Base-by-base conservation (phyloP, 2,329 filamentous ascomycete species). In the Pyrenophora seminiperda region DNA sequence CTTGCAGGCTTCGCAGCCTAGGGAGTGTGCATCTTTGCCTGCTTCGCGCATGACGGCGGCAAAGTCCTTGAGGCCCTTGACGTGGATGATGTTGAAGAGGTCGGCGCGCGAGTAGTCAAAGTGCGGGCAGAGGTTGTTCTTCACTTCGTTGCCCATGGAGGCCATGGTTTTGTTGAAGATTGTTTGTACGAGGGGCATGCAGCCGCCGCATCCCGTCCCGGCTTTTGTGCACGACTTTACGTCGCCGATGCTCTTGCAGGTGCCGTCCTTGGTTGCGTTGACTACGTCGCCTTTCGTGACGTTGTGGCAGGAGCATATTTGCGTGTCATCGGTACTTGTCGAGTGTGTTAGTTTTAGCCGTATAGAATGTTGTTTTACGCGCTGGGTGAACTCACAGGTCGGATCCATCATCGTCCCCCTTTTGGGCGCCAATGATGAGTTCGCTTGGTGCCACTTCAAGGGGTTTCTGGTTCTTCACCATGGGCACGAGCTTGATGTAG, bases 301-400 rank as follows among this genome's bases (percentile, higher is more conserved):
- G 68, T 96, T 96, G 77, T 96, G 91, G 63, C 91, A 96, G 1
- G 90, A 94, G 73, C 91, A 96, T 54, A 96, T 88, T 68, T 96
- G 92, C 0, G 89, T 90, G 66, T 94, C 90, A 62, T 94, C 90
- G 41, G 87, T 82, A 24, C 78, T 80, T n/a, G n/a, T n/a, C n/a
- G 41, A 4, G 13, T 27, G 19, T 18, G 27, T 54, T 17, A 54
- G 39, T 18, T 18, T 11, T 11, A 27, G 4, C 9, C 24, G 9
- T 14, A 2, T 44, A 71, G 4, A 3, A 22, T 39, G 67, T 62
- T 39, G 32, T 33, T 24, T 9, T 22, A 6, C 3, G 22, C 4
- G 19, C 5, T 24, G 24, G 1, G 6, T 2, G 31, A 71, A 71
- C 78, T 73, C 56, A 81, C 58, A 96, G 80, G 63, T 96, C 90